Evolutionary conservation across 2,329 filamentous ascomycete species (phyloP), one percentile per base, ranked within the genome.

Genomic region (Claviceps humidiphila): DNA sequence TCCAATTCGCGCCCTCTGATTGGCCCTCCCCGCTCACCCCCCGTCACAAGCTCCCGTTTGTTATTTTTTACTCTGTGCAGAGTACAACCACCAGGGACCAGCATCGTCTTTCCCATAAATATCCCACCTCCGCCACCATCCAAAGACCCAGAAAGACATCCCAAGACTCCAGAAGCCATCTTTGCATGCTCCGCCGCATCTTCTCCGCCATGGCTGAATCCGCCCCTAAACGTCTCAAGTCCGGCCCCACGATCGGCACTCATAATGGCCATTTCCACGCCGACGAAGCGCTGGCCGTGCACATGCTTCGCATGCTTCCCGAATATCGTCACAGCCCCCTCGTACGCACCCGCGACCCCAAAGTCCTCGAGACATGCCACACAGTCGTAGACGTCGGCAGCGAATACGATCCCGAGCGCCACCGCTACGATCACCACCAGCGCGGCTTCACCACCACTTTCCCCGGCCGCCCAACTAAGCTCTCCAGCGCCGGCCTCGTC

Each of bases 231-330:
- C 85, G 87, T 68, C 72, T 94, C 67, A 95, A 95, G 78, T 52
- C 51, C 34, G 61, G 61, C 45, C 59, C 85, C 58, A 71, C 82
- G 60, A 94, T 96, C 66, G 93, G 90, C 64, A 98, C 93, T 34
- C 93, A 98, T 79, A 96, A 85, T 72, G 93, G 93, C 60, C 89
- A 96, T 75, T 98, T 98, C 78, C 93, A 98, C 74, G 93, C 93
- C 67, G 93, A 98, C 70, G 93, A 98, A 74, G 91, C 93, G 55
- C 82, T 98, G 44, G 93, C 93, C 54, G 90, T 98, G 58, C 89
- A 95, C 75, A 89, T 98, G 76, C 86, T 98, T 60, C 89, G 89
- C 58, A 80, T 86, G 53, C 85, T 97, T 17, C 91, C 93, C 22
- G 73, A 83, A 54, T 98, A 97, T 74, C 68, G 76, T 52, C 71